A percentile compares a stretch with the other conserved stretches of the same genome.
These are phyloP conservation scores for Benincasa hispida DNA, from an alignment of 306 rosid genomes.

Conservation along the genomic window DNA sequence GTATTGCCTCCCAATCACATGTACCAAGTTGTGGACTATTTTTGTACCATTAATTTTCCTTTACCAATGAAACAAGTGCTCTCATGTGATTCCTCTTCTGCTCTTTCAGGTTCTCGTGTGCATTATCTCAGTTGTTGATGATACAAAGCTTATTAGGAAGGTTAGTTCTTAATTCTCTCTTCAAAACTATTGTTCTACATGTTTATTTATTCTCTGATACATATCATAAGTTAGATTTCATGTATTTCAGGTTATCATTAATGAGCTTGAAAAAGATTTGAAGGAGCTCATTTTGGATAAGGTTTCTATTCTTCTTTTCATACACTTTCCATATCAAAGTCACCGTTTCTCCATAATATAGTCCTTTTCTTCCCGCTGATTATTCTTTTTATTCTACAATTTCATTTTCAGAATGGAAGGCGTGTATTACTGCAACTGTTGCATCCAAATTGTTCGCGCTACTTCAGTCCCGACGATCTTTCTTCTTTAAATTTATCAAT, in stretches of 20 bases:
- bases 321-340: neutral
- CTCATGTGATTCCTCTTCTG: neutral
- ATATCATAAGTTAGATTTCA: conserved; percentile 10
- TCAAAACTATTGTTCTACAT: neutral
- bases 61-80: neutral
- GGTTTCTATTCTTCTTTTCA: conserved; percentile 31
- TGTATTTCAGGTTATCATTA: conserved; percentile 51
- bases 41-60: neutral
- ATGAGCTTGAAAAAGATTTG: conserved; percentile 47
- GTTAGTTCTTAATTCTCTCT: conserved; percentile 27
- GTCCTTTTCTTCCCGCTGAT: neutral
- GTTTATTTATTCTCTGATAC: neutral
- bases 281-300: conserved; percentile 73
- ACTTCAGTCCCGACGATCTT: conserved; percentile 71
- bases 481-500: conserved; percentile 50
- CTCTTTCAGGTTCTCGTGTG: conserved; percentile 62
- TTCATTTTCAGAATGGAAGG: conserved; percentile 62
- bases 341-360: neutral
- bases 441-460: conserved; percentile 73
- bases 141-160: conserved; percentile 80
- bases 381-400: neutral
- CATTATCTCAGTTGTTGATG: conserved; percentile 77
- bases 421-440: conserved; percentile 62
- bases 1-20: neutral
- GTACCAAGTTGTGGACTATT: neutral